Evolutionary conservation across 2,329 filamentous ascomycete species (phyloP), one percentile per base, ranked within the genome.

Genomic region (Nakataea oryzae): DNA sequence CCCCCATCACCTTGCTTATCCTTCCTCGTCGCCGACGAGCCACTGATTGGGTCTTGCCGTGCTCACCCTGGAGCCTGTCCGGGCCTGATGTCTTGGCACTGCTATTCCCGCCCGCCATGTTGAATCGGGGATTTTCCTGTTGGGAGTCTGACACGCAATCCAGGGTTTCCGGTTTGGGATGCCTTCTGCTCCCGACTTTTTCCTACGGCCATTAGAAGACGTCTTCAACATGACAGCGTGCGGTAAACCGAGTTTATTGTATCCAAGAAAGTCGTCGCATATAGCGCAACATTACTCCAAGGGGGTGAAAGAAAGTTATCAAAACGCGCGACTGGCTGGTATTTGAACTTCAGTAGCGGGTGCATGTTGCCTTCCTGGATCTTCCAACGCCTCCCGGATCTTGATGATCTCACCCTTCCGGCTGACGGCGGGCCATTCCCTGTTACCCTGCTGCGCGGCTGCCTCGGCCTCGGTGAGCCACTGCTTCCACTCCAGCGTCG

Each of bases 401-500:
- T n/a, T 50, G 73, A 83, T 79, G 54, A 83, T 78, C 4, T 70
- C 70, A 61, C 83, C 75, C 70, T 83, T 83, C 30, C 75, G 73
- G 32, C 66, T 70, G 2, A 84, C 81, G 3, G 81, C 76, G 1
- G 72, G 66, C 81, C 82, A 85, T 0, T 61, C 29, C 21, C 70
- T 68, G 2, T 76, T 66, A 0, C 64, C 68, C 0, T 62, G 59
- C 6, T 65, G 67, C 0, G 79, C 78, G 28, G 75, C 76, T 7
- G 65, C 58, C 59, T 79, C 71, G 0, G 82, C 82, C 66, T 82
- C 76, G 4, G 68, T 66, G 7, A 86, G 73, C 84, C 84, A 86
- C 61, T 71, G 65, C 57, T 75, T 74, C 83, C 84, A 86, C 63
- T 79, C 74, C 0, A 72, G 67, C 0, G 83, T 85, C 13, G 70